Base-by-base conservation (phyloP, 345 rosid species). In the Crucihimalaya himalaica region DNA sequence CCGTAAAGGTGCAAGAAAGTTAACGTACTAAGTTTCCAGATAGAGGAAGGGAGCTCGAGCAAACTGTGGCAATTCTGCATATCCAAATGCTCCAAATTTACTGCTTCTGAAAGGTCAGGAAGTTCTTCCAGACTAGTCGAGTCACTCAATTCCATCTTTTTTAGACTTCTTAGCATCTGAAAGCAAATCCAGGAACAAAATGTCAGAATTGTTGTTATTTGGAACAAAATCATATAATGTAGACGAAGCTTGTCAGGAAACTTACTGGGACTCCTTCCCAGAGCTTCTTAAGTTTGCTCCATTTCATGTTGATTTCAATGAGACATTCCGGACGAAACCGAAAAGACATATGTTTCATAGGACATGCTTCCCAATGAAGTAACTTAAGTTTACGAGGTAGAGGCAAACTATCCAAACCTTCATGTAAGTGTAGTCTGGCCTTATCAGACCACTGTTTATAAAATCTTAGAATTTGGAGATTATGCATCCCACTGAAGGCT, bases 241-340 rank as follows among this genome's bases (percentile, higher is more conserved):
- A 43, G 19, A 15, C 15, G 47, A 15, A 45, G 21, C 39, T 43
- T 61, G 34, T 21, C 52, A 14, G 35, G 46, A 14, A 67, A 66
- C 25, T 15, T 80, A 80, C 80, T 53, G 68, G 68, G 7, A 19
- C 46, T 66, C 66, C 46, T 23, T 47, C 35, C 81, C 81, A 80
- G 0, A 80, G 60, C 42, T 77, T 60, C 67, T 76, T 37, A 4
- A 80, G 5, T 2, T 32, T 14, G 68, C 83, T 48, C 8, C 2
- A 0, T 9, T 3, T 18, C 51, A 75, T 43, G 14, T 19, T 50
- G 46, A 77, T 63, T 34, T 47, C 69, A 48, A 65, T 1, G 19
- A 48, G 57, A 65, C 56, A 65, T 48, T 65, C 43, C 0, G 56
- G 57, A 46, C 28, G 43, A 31, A 65, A 65, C 29, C 19, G 6